Evolutionary conservation across 2,329 filamentous ascomycete genomes (phyloP).

Genomic region (Ophiocordyceps camponoti-rufipedis): DNA sequence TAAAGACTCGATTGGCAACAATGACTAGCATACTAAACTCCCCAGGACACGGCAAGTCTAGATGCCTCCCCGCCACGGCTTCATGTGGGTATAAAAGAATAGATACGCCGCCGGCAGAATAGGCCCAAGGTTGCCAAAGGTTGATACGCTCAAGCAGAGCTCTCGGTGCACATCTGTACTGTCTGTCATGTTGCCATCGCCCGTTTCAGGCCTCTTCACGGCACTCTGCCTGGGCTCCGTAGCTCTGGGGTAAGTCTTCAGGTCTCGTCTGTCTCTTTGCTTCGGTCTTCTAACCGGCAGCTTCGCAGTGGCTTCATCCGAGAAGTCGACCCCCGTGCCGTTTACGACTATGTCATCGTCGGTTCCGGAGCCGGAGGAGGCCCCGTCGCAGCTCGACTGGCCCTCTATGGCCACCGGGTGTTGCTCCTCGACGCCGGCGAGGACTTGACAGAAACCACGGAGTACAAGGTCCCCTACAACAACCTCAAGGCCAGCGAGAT

Average conservation of each 20-base stretch:
- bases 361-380: slow-evolving; percentile 43
- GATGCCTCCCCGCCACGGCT: neutral
- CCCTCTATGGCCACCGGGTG: slow-evolving; percentile 37
- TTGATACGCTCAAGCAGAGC: neutral
- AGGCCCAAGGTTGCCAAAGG: neutral
- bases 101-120: neutral
- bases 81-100: neutral
- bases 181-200: neutral
- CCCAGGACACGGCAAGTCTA: neutral
- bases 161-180: neutral
- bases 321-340: neutral
- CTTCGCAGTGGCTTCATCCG: neutral
- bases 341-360: slow-evolving; percentile 41
- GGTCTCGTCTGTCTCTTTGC: neutral
- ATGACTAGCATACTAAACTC: neutral
- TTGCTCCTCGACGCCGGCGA: slow-evolving; percentile 44
- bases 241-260: neutral
- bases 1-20: neutral
- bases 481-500: slow-evolving; percentile 29
- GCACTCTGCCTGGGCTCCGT: neutral
- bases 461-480: slow-evolving; percentile 23
- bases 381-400: slow-evolving; percentile 38
- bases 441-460: slow-evolving; percentile 29
- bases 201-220: neutral
- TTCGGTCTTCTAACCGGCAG: neutral